Evolutionary conservation across 1,284 basidiomycete genomes (phyloP), one percentile per base, ranked within the genome.

Genomic region (Ganoderma lingzhi): DNA sequence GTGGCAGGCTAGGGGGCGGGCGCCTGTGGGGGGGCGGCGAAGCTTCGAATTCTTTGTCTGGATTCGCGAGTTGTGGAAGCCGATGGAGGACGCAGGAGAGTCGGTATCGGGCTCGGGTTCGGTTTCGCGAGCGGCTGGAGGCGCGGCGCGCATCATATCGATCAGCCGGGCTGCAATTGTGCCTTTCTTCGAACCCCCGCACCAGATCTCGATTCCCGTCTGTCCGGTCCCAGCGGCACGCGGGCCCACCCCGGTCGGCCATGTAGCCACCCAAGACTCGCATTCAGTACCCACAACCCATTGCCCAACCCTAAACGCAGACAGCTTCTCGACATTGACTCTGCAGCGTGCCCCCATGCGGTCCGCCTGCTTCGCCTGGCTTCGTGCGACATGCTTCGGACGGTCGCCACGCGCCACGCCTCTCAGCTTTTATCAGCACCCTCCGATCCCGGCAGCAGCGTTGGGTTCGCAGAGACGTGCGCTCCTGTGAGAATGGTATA

Each of bases 351-450:
- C 66, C 59, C 63, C 70, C 72, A 73, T 70, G 72, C 69, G 72
- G 69, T 73, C 70, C 64, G 65, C 53, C 64, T 73, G 68, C 72
- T 73, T 73, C 71, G 56, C 63, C 61, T 41, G 62, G 67, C 68
- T 67, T 73, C 67, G 63, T 65, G 60, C 64, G 61, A 65, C 60
- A 59, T 61, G 42, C 12, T 44, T 44, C 42, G 17, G 51, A 58
- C 63, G 64, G 64, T 67, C 67, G 51, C 67, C 67, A 63, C 28
- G 39, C 35, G 35, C 35, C 44, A 17, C 63, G 45, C 62, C 66
- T 62, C 53, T 39, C 37, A 59, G 37, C 64, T 39, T 61, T 42
- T 62, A 62, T 61, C 63, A 61, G 56, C 70, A 62, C 53, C 39
- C 53, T 65, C 68, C 66, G 59, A 55, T 56, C 64, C 51, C 66